Percentiles rank a stretch among this genome's conserved stretches.
Evolutionary conservation across 768 basidiomycete species (phyloP).

Genomic region (Naganishia vishniacii): DNA sequence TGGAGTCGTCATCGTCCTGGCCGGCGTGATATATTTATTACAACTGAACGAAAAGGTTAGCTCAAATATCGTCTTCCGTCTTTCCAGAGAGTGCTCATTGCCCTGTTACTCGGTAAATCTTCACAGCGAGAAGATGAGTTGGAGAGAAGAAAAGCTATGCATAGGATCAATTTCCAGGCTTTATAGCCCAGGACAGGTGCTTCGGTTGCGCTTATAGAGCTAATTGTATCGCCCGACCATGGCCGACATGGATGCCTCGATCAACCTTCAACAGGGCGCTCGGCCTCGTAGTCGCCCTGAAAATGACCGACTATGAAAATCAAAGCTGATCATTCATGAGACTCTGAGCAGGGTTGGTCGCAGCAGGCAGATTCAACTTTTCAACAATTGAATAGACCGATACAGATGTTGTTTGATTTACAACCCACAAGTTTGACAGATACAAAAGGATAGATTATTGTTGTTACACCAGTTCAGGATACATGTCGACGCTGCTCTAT

Average conservation of each 20-base stretch:
- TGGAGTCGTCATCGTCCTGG: conserved; percentile 65
- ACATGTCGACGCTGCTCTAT: background rate
- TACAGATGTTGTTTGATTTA: no score
- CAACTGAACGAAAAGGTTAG: conserved; percentile 88
- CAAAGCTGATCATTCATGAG: no score
- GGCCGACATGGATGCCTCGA: no score
- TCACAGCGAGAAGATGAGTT: conserved; percentile 83
- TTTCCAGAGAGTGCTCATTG: background rate
- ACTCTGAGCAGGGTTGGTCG: no score
- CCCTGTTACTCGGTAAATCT: background rate
- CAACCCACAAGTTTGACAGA: background rate
- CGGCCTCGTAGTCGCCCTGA: no score
- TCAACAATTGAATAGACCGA: no score
- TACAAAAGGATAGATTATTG: background rate
- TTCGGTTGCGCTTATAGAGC: no score
- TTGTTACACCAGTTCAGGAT: background rate
- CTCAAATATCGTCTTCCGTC: background rate
- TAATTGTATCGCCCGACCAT: no score
- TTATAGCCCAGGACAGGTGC: conserved; percentile 51
- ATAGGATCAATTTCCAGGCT: conserved; percentile 96
- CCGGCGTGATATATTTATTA: conserved; percentile 74
- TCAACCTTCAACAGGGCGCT: no score
- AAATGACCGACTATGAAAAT: no score
- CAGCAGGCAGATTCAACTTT: no score
- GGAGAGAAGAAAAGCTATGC: conserved; percentile 78